A percentile compares a stretch with the other conserved stretches of the same genome.
phyloP scores from a whole-genome alignment of 805 yeast genomes.

The Clavispora vitiphila region DNA sequence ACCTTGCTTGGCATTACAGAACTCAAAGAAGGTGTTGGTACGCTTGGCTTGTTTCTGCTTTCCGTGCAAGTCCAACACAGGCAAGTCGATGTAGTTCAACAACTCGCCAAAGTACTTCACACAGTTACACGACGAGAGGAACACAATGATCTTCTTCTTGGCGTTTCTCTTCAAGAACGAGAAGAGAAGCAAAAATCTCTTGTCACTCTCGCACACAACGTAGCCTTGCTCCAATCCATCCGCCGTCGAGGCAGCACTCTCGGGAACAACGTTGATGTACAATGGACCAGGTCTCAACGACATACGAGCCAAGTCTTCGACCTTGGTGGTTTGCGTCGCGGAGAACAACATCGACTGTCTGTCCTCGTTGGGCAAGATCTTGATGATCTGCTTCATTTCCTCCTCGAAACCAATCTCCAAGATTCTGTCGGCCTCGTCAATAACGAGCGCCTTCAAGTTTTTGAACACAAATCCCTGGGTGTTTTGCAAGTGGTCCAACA shows the following conservation, averaged over 20 bases:
- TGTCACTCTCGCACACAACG: slow-evolving; percentile 95
- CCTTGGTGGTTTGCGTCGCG: slow-evolving; percentile 99
- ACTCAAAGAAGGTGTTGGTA: slow-evolving; percentile 96
- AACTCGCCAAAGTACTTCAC: slow-evolving; percentile 95
- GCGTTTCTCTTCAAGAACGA: slow-evolving; percentile 90
- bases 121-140: slow-evolving; percentile 92
- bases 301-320: slow-evolving; percentile 95
- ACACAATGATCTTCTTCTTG: slow-evolving; percentile 90
- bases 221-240: slow-evolving; percentile 98
- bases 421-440: slow-evolving; percentile 98
- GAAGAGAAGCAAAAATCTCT: slow-evolving; percentile 82
- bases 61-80: slow-evolving; percentile 94
- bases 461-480: slow-evolving; percentile 91
- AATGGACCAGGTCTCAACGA: slow-evolving; percentile 90
- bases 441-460: slow-evolving; percentile 87
- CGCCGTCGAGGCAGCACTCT: slow-evolving; percentile 81
- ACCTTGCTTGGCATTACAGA: slow-evolving; percentile 95
- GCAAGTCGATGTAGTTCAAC: slow-evolving; percentile 91
- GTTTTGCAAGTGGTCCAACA: slow-evolving; percentile 93
- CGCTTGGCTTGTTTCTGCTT: slow-evolving; percentile 98
- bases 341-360: slow-evolving; percentile 97
- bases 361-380: slow-evolving; percentile 84
- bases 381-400: slow-evolving; percentile 95
- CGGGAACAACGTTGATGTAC: slow-evolving; percentile 89
- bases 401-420: slow-evolving; percentile 98